Evolutionary conservation across 768 basidiomycete genomes (phyloP).

Genomic region (Leccinum subtestaceum): DNA sequence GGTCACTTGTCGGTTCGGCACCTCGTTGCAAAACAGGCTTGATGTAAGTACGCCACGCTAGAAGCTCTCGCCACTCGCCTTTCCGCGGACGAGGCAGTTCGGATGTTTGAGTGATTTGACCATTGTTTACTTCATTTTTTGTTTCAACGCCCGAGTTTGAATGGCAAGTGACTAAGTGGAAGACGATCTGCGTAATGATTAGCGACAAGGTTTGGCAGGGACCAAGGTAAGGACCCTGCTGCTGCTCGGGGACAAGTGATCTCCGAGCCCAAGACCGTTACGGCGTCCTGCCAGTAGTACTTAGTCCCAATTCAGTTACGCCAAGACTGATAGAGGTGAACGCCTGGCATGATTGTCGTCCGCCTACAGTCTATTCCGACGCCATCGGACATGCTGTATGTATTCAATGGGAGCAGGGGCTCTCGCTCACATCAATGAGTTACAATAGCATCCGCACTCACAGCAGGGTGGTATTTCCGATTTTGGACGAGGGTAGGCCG

Average conservation of each 20-base stretch:
- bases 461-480: slow-evolving; percentile 1
- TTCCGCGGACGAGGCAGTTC: not conserved
- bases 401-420: not conserved
- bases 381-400: slow-evolving; percentile 1
- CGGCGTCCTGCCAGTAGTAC: not conserved
- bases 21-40: not conserved
- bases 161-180: not conserved
- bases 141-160: not conserved
- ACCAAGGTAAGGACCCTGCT: not conserved
- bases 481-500: not conserved
- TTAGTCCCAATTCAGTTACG: not conserved
- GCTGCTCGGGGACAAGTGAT: not conserved
- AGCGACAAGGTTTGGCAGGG: not conserved
- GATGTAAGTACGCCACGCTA: not conserved
- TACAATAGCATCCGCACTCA: not conserved
- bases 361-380: slow-evolving; percentile 9
- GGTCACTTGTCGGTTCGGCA: not conserved
- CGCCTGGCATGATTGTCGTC: slow-evolving; percentile 7
- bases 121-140: not conserved
- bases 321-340: not conserved
- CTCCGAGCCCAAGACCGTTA: not conserved
- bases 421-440: not conserved
- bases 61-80: not conserved
- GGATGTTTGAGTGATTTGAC: not conserved
- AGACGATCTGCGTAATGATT: not conserved